A percentile compares a stretch with the other conserved stretches of the same genome.
Conservation (phyloP, 179 eudicot species). For the Silene noctiflora region DNA sequence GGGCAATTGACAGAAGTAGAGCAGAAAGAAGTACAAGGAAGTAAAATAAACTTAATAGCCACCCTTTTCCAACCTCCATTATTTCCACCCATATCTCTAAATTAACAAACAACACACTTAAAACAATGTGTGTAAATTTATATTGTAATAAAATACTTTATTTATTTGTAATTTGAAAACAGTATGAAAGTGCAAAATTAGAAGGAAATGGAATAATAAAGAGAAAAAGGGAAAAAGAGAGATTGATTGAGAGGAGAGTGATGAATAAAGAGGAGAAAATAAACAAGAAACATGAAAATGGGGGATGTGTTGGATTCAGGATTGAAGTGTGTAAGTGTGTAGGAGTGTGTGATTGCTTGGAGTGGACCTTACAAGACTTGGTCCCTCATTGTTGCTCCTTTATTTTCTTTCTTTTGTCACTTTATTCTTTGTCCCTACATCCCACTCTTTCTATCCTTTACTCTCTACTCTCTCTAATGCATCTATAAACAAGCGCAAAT, state of each 20-base stretch:
- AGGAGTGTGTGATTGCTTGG: neutral
- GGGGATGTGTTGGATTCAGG: too few species aligned
- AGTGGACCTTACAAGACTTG: neutral
- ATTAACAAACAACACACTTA: neutral
- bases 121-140: neutral
- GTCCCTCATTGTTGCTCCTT: neutral
- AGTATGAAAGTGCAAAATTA: constrained; percentile 15
- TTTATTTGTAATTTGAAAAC: neutral
- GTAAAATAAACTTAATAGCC: constrained; percentile 24
- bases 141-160: too few species aligned
- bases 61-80: constrained; percentile 25
- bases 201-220: neutral
- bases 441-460: neutral
- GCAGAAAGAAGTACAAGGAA: constrained; percentile 34
- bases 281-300: too few species aligned
- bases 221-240: too few species aligned
- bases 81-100: constrained; percentile 21
- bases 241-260: neutral
- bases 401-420: neutral
- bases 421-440: constrained; percentile 22
- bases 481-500: too few species aligned
- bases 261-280: neutral
- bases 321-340: neutral
- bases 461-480: neutral
- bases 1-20: constrained; percentile 10